These are phyloP conservation scores for Leishmania aethiopica DNA, from an alignment of 208 protist genomes.

Conservation along the genomic window DNA sequence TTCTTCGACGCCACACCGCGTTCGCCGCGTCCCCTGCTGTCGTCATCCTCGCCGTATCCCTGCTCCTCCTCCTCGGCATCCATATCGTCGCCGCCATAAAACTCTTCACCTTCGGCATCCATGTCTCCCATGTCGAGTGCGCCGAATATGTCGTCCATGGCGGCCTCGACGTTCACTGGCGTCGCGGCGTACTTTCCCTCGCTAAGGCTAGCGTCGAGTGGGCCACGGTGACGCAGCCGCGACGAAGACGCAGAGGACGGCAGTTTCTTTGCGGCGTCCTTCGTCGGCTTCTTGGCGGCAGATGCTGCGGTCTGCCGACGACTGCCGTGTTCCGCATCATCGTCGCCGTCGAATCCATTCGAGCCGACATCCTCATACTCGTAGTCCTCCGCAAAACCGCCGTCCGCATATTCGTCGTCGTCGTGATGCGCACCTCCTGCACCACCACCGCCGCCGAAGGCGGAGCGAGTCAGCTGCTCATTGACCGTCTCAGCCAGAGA, in stretches of 20 bases:
- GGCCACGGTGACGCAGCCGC: constrained; percentile 73
- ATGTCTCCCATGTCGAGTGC: constrained; percentile 77
- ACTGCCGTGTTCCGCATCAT: background rate
- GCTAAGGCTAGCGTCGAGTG: constrained; percentile 63
- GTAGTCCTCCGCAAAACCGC: constrained; percentile 45
- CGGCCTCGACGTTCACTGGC: constrained; percentile 57
- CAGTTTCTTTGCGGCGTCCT: background rate
- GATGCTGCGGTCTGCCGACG: background rate
- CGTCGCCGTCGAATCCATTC: background rate
- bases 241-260: constrained; percentile 15
- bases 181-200: constrained; percentile 68
- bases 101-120: constrained; percentile 63
- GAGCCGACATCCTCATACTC: constrained; percentile 28
- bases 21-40: constrained; percentile 23
- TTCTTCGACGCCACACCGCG: background rate
- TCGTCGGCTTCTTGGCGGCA: constrained; percentile 11
- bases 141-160: constrained; percentile 80
- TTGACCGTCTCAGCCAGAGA: constrained; percentile 70
- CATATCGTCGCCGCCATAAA: constrained; percentile 17
- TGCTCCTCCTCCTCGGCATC: constrained; percentile 6
- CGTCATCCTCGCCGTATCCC: constrained; percentile 1
- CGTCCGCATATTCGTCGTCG: constrained; percentile 19
- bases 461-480: constrained; percentile 48
- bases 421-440: constrained; percentile 20
- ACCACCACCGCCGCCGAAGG: constrained; percentile 2